phyloP scores from a whole-genome alignment of 495 filamentous ascomycete species.

The Neurospora sp. region DNA sequence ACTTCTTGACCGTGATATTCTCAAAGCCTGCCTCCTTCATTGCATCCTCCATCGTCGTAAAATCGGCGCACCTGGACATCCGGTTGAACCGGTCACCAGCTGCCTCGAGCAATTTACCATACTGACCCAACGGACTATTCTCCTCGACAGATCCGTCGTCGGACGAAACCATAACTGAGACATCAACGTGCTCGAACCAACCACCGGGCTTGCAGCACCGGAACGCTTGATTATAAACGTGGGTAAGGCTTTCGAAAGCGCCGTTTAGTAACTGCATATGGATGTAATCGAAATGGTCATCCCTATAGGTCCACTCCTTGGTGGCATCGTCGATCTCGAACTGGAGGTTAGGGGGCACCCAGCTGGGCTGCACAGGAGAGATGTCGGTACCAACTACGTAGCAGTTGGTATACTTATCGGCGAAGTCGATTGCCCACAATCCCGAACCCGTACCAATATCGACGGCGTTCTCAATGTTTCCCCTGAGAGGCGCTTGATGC shows the following conservation, averaged over 20 bases:
- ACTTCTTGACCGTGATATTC: not conserved
- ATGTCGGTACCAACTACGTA: slow-evolving; percentile 45
- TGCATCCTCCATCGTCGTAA: not conserved
- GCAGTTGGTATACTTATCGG: slow-evolving; percentile 40
- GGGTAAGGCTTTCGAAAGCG: slow-evolving; percentile 42
- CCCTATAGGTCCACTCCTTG: slow-evolving; percentile 32
- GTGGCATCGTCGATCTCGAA: slow-evolving; percentile 44
- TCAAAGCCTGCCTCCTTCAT: not conserved
- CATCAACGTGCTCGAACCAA: slow-evolving; percentile 39
- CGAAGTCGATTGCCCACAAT: slow-evolving; percentile 44
- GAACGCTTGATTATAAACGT: slow-evolving; percentile 27
- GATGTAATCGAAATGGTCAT: slow-evolving; percentile 47
- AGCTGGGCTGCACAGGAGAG: slow-evolving; percentile 32
- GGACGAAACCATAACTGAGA: slow-evolving; percentile 28
- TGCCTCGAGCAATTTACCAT: not conserved
- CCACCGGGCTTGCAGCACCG: slow-evolving; percentile 16
- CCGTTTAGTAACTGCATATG: slow-evolving; percentile 42
- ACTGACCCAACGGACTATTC: not conserved
- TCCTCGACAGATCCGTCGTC: slow-evolving; percentile 36
- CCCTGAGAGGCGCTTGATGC: slow-evolving; percentile 19
- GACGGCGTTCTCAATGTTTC: slow-evolving; percentile 19
- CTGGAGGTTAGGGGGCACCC: slow-evolving; percentile 35
- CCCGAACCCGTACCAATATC: slow-evolving; percentile 32
- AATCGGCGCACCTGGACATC: not conserved
- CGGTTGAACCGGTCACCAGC: not conserved